These are phyloP conservation scores for Xylaria flabelliformis DNA, from an alignment of 495 filamentous ascomycete genomes.

Conservation along the genomic window DNA sequence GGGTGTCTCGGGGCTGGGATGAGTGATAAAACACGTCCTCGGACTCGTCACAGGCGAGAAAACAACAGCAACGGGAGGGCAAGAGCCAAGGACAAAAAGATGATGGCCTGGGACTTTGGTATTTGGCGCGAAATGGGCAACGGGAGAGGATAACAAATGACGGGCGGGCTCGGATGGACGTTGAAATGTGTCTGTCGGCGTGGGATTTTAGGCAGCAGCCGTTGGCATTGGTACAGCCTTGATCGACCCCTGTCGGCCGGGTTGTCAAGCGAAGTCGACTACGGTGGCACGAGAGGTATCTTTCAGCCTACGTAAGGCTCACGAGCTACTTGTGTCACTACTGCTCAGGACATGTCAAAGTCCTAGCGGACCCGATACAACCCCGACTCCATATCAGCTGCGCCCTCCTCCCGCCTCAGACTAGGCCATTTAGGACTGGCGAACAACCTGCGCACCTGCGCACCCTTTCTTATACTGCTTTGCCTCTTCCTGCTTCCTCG, in stretches of 20 bases:
- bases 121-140: conserved; percentile 10
- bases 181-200: conserved; percentile 31
- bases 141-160: conserved; percentile 13
- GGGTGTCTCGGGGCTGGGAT: conserved; percentile 18
- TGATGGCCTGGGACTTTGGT: conserved; percentile 28
- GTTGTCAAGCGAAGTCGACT: not conserved
- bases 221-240: conserved; percentile 36
- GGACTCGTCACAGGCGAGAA: conserved; percentile 32
- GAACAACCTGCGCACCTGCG: not conserved
- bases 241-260: conserved; percentile 16
- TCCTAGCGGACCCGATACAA: conserved; percentile 40
- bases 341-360: conserved; percentile 29
- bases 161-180: conserved; percentile 22
- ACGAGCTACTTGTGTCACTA: conserved; percentile 32
- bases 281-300: not conserved
- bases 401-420: conserved; percentile 38
- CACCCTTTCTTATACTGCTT: not conserved
- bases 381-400: conserved; percentile 31
- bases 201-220: conserved; percentile 46
- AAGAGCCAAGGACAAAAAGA: conserved; percentile 25
- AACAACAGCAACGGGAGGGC: conserved; percentile 14
- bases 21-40: conserved; percentile 27
- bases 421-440: conserved; percentile 32
- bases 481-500: conserved; percentile 17
- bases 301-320: not conserved